Percentiles rank a stretch among this genome's conserved stretches.
Evolutionary conservation across 768 basidiomycete species (phyloP).

Genomic region (Lactarius hatsudake): DNA sequence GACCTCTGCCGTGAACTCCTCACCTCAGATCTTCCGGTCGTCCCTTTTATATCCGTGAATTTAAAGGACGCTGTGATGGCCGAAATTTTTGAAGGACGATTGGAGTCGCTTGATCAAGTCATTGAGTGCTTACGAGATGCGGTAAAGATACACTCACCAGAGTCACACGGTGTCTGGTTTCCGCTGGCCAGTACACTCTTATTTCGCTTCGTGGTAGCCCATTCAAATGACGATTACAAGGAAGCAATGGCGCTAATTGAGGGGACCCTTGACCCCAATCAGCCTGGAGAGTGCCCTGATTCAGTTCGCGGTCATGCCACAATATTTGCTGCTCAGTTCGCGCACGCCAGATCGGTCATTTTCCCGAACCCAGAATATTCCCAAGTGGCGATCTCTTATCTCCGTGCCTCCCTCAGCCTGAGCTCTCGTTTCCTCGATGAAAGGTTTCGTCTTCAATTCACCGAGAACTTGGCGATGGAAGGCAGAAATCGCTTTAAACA

Average conservation of each 20-base stretch:
- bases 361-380: neutral
- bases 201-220: neutral
- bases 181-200: neutral
- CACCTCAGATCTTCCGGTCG: neutral
- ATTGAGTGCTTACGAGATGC: neutral
- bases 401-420: neutral
- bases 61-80: neutral
- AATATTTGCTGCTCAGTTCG: neutral
- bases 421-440: neutral
- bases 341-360: neutral
- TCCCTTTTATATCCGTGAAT: neutral
- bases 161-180: neutral
- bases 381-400: neutral
- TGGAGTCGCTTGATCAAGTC: neutral
- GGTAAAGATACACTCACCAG: neutral
- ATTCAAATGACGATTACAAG: neutral
- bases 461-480: neutral
- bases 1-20: neutral
- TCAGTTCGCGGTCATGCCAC: neutral
- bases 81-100: neutral
- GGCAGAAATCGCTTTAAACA: neutral
- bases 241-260: neutral
- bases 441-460: neutral
- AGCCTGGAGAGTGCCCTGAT: neutral
- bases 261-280: neutral